Evolutionary conservation across 345 rosid species (phyloP), one percentile per base, ranked within the genome.

Genomic region (Carallia brachiata): DNA sequence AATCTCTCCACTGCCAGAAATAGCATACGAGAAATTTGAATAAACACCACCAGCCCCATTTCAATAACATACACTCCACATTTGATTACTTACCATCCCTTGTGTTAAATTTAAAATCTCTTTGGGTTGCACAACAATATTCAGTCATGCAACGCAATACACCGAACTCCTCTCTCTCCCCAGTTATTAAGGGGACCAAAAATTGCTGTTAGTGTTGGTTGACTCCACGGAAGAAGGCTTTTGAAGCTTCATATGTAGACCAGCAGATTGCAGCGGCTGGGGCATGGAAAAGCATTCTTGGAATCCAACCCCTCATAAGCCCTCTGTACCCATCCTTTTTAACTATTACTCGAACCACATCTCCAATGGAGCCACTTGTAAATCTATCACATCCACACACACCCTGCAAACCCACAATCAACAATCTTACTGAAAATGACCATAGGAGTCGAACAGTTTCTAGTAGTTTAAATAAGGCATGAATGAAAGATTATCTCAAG

Each of bases 181-280:
- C 36, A 52, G 32, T 59, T 63, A 19, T 79, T 87, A 71, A 90
- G 73, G 88, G 84, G 44, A 65, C 56, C 61, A 44, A 63, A 56
- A 83, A 23, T 23, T 80, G 36, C 79, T 65, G 74, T 69, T 79
- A 40, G 59, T 69, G 68, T 70, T 70, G 27, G 53, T 88, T 90
- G 69, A 83, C 70, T 58, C 87, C 82, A 65, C 87, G 84, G 63
- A 96, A 96, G 73, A 92, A 92, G 7, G 86, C 44, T 75, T 96
- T 96, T 2, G 78, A 79, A 8, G 90, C 83, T 84, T 96, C 98
- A 63, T 96, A 96, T 4, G 90, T 86, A 15, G 98, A 89, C 99
- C 99, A 96, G 74, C 95, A 89, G 72, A 92, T 96, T 5, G 99
- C 98, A 30, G 99, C 97, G 71, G 99, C 99, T 15, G 99, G 99